Base-by-base conservation (phyloP, 2,329 filamentous ascomycete species). In the Tolypocladium cylindrosporum region DNA sequence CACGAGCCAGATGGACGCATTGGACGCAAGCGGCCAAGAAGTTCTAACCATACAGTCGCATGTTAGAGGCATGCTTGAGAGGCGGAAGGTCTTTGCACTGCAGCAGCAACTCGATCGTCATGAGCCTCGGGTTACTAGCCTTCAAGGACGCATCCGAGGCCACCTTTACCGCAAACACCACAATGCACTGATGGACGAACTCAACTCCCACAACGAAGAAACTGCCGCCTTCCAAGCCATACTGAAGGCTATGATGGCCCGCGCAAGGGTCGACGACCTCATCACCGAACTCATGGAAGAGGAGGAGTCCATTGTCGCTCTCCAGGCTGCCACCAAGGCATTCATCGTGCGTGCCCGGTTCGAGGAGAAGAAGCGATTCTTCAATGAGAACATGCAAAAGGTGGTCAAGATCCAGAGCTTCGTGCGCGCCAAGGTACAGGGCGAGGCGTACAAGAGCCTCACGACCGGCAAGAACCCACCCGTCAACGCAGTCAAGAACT, bases 371-470 rank as follows among this genome's bases (percentile, higher is more conserved):
- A 86, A 88, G 69, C 86, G 85, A 27, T 93, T 89, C 75, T 99
- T 92, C 78, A 87, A 89, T 64, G 88, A 96, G 74, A 99, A 99
- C 68, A 99, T 99, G 94, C 86, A 96, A 67, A 97, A 95, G 74
- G 94, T 99, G 34, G 87, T 99, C 79, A 99, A 99, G 74, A 91
- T 97, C 58, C 95, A 99, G 71, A 99, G 94, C 70, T 96, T 97
- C 64, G 87, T 97, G 56, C 86, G 94, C 61, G 94, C 88, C 63
- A 94, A 95, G 69, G 90, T 97, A 55, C 94, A 99, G 72, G 94
- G 94, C 55, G 91, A 99, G 74, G 94, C 94, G 2, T 99, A 99
- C 79, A 97, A 96, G 81, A 96, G 90, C 70, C 80, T 99, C 63
- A 97, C 92, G 2, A 92, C 86, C 39, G 95, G 94, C 60, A 97